These are phyloP conservation scores for Lactifluus subvellereus DNA, from an alignment of 768 basidiomycete genomes.

Conservation along the genomic window DNA sequence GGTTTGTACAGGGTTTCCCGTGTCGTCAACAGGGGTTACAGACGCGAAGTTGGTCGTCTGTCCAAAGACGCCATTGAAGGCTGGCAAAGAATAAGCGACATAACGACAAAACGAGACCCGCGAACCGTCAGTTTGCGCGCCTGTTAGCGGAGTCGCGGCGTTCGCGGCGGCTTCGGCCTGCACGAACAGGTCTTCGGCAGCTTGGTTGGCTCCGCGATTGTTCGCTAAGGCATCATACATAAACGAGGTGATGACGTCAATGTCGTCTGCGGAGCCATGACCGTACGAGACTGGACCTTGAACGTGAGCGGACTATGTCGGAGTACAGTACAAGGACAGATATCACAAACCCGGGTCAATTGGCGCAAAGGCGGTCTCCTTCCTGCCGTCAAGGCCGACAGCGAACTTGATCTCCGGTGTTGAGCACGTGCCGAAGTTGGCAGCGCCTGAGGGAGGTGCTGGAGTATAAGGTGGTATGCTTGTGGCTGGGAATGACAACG, in stretches of 20 bases:
- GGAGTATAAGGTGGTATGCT: not conserved
- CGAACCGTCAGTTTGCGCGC: slow-evolving; percentile 47
- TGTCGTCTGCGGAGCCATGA: slow-evolving; percentile 23
- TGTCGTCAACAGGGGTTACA: slow-evolving; percentile 41
- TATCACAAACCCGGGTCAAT: slow-evolving; percentile 31
- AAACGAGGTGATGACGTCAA: slow-evolving; percentile 47
- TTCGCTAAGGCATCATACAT: slow-evolving; percentile 49
- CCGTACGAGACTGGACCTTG: slow-evolving; percentile 4
- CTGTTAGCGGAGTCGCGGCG: slow-evolving; percentile 33
- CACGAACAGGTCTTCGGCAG: slow-evolving; percentile 41
- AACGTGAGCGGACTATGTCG: not conserved
- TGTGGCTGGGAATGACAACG: no score
- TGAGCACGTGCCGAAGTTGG: slow-evolving; percentile 52
- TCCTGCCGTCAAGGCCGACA: slow-evolving; percentile 45
- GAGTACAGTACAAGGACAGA: no score
- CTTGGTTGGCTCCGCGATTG: slow-evolving; percentile 44
- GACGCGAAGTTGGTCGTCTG: slow-evolving; percentile 46
- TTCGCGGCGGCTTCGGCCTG: slow-evolving; percentile 39
- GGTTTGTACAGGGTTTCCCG: slow-evolving; percentile 32
- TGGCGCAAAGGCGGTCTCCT: slow-evolving; percentile 52
- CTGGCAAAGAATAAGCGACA: slow-evolving; percentile 19
- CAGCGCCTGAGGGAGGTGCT: slow-evolving; percentile 13
- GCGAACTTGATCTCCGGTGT: slow-evolving; percentile 52
- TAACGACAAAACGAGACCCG: not conserved
- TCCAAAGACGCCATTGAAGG: slow-evolving; percentile 55